Percentiles rank a stretch among this genome's conserved stretches.
These are phyloP conservation scores for Triticum aestivum DNA, from an alignment of 176 grass and related monocot genomes.

Conservation along the genomic window IWGSC_CS_RefSeq_v2.1 NC_057806.1:626633585-626634084, in stretches of 20 bases:
- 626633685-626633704: not conserved
- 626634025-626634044: not conserved
- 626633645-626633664: not conserved
- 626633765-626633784: not conserved
- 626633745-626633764: not conserved
- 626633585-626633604: not conserved
- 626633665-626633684: not conserved
- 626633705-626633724: not conserved
- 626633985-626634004: not conserved
- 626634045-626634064: not conserved
- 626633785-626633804: not conserved
- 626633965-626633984: not conserved
- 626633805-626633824: not conserved
- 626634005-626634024: not conserved
- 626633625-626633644: not conserved
- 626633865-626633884: not conserved
- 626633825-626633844: not conserved
- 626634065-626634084: slow-evolving; percentile 10
- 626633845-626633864: not conserved
- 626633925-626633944: not conserved
- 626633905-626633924: not conserved
- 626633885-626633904: not conserved
- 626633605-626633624: not conserved
- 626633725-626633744: slow-evolving; percentile 13
- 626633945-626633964: not conserved